Percentiles rank a stretch among this genome's conserved stretches.
Conservation (phyloP, 441 rosid species). For the Erysimum cheiri region DNA sequence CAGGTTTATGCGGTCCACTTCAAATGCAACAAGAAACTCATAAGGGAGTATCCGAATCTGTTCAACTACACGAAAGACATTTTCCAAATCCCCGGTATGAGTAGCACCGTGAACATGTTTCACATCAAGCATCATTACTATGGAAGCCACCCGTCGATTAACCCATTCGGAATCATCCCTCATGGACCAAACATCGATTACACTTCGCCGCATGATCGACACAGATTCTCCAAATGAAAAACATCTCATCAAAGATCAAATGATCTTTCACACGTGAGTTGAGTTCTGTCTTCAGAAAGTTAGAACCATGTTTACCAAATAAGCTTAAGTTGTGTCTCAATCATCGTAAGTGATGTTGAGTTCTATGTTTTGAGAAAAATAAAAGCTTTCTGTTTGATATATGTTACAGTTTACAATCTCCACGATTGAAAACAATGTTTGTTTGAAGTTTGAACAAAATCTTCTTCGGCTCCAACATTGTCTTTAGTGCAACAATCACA, state of each 20-base stretch:
- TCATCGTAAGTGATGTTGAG: conserved; percentile 1
- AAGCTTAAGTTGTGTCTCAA: conserved; percentile 12
- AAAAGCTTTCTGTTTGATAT: conserved; percentile 11
- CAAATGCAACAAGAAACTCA: conserved; percentile 88
- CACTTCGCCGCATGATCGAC: conserved; percentile 66
- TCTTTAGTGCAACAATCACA: not conserved
- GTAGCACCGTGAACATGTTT: conserved; percentile 68
- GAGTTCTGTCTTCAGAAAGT: conserved; percentile 1
- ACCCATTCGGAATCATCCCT: conserved; percentile 77
- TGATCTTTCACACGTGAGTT: not conserved
- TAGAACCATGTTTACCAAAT: conserved; percentile 10
- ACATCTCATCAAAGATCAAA: conserved; percentile 3
- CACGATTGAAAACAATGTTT: not conserved
- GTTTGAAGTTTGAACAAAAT: not conserved
- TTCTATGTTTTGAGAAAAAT: not conserved
- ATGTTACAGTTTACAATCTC: conserved; percentile 4
- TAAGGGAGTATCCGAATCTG: conserved; percentile 80
- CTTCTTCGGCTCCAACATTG: no score
- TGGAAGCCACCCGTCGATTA: conserved; percentile 84
- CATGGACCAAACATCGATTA: conserved; percentile 70
- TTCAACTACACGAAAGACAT: conserved; percentile 86
- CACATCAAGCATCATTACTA: conserved; percentile 88
- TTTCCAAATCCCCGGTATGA: conserved; percentile 70
- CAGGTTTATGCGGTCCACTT: conserved; percentile 90
- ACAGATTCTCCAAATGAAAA: conserved; percentile 49